These are phyloP conservation scores for Exophiala alcalophila DNA, from an alignment of 2,329 filamentous ascomycete species.

Conservation along the genomic window DNA sequence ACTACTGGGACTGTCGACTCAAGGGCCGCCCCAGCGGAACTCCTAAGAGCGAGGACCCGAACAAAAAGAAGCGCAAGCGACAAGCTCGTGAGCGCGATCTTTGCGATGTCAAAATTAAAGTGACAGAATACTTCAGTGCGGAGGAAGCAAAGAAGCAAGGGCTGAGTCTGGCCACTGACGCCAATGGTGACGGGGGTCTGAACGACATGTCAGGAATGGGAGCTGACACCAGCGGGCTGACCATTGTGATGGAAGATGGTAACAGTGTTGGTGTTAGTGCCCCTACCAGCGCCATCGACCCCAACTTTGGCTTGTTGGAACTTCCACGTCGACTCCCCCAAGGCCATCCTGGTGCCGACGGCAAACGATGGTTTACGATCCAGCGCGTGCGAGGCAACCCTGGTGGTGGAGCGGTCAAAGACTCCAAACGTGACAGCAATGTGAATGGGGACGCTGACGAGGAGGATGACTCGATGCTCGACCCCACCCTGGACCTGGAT, in stretches of 20 bases:
- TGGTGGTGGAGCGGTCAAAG: conserved; percentile 40
- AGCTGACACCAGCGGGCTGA: conserved; percentile 31
- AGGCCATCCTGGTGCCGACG: conserved; percentile 48
- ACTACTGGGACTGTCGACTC: conserved; percentile 81
- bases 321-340: conserved; percentile 41
- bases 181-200: conserved; percentile 34
- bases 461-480: conserved; percentile 41
- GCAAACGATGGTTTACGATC: conserved; percentile 66
- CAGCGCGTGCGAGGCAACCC: conserved; percentile 71
- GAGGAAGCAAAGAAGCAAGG: conserved; percentile 30
- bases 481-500: conserved; percentile 54
- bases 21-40: conserved; percentile 77
- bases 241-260: conserved; percentile 28
- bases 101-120: conserved; percentile 86
- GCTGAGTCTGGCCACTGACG: conserved; percentile 19
- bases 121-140: conserved; percentile 71
- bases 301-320: conserved; percentile 44
- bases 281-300: conserved; percentile 22
- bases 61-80: conserved; percentile 78
- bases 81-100: conserved; percentile 71
- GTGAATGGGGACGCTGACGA: conserved; percentile 54
- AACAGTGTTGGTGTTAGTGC: conserved; percentile 12
- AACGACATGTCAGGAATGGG: conserved; percentile 13
- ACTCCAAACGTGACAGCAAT: conserved; percentile 16
- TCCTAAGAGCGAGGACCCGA: conserved; percentile 69